These are phyloP conservation scores for Mortierella sp. DNA, from an alignment of 371 early-diverging fungal species.

Conservation along the genomic window DNA sequence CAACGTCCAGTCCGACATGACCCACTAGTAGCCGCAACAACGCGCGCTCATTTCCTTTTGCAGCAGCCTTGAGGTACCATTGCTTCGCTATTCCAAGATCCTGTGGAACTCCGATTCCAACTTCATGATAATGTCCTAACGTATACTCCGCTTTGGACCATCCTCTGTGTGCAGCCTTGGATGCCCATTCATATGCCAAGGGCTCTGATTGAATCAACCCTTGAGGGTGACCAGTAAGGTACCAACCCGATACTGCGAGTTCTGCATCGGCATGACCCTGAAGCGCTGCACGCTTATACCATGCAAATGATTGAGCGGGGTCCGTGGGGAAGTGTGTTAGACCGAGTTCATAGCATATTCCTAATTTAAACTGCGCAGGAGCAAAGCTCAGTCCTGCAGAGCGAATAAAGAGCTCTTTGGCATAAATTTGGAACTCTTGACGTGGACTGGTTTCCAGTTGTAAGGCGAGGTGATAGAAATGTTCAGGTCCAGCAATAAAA, in stretches of 20 bases:
- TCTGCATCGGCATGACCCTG: constrained; percentile 94
- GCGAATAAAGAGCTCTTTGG: constrained; percentile 58
- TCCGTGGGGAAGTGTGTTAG: constrained; percentile 74
- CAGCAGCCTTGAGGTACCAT: constrained; percentile 83
- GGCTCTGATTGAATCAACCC: constrained; percentile 82
- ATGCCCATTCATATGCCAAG: constrained; percentile 93
- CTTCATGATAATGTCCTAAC: constrained; percentile 94
- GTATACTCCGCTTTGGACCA: constrained; percentile 94
- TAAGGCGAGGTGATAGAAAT: constrained; percentile 46
- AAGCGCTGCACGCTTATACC: constrained; percentile 89
- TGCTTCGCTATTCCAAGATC: constrained; percentile 76
- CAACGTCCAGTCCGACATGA: constrained; percentile 50
- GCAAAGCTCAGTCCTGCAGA: constrained; percentile 73
- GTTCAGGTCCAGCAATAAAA: constrained; percentile 49
- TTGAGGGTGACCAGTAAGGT: constrained; percentile 89
- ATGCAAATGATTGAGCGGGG: constrained; percentile 79
- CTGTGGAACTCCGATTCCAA: constrained; percentile 84
- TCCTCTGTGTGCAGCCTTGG: constrained; percentile 85
- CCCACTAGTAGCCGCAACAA: constrained; percentile 45
- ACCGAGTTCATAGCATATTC: constrained; percentile 87
- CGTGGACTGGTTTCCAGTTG: constrained; percentile 49
- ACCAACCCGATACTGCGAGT: constrained; percentile 96
- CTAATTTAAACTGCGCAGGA: constrained; percentile 82
- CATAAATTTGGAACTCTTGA: constrained; percentile 43
- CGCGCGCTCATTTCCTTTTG: constrained; percentile 60